Conservation (phyloP, 2,329 filamentous ascomycete species). For the Xylaria multiplex region DNA sequence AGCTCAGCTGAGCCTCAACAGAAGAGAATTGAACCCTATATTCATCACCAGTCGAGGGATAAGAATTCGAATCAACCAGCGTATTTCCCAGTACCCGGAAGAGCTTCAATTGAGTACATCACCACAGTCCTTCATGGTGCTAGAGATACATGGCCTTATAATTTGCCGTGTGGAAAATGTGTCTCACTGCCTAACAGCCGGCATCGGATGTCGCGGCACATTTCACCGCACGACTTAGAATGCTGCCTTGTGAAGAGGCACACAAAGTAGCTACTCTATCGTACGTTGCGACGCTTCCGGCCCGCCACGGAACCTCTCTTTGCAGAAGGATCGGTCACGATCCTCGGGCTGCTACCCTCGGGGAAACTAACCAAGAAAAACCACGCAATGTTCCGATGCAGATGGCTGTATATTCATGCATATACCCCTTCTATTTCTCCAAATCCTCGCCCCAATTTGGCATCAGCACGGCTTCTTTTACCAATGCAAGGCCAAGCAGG, state of each 20-base stretch:
- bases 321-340: conserved; percentile 21
- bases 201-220: conserved; percentile 22
- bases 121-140: not conserved
- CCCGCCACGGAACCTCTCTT: conserved; percentile 1
- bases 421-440: conserved; percentile 7
- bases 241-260: conserved; percentile 15
- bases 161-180: not conserved
- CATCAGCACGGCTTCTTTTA: not conserved
- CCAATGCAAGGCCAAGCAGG: conserved; percentile 2
- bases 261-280: conserved; percentile 1
- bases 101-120: not conserved
- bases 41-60: not conserved
- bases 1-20: conserved; percentile 73
- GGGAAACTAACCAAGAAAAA: conserved; percentile 5
- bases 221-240: conserved; percentile 13
- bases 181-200: conserved; percentile 4
- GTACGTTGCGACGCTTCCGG: not conserved
- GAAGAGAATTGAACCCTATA: not conserved
- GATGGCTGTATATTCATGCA: conserved; percentile 13
- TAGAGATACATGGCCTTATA: not conserved
- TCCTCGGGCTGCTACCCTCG: conserved; percentile 8
- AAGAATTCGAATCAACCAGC: not conserved
- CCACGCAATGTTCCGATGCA: not conserved
- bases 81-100: not conserved
- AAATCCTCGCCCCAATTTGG: not conserved